Evolutionary conservation across 1,284 basidiomycete species (phyloP).

Genomic region (Malassezia yamatoensis): DNA sequence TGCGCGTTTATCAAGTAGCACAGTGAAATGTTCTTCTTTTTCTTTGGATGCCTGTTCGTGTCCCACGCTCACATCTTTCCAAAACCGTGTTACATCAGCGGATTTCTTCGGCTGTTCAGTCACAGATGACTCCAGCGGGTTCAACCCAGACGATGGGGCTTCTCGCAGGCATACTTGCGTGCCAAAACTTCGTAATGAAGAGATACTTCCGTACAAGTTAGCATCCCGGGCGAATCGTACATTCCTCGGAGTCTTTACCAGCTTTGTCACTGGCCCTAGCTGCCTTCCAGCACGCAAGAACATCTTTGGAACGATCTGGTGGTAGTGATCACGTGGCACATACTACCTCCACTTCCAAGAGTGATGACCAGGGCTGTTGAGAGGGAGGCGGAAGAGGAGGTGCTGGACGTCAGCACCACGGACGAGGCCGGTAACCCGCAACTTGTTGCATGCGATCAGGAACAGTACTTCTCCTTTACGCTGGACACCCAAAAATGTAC

Average conservation of each 20-base stretch:
- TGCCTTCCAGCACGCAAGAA: too few relatives aligned
- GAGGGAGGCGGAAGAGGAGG: background rate
- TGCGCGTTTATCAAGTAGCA: constrained; percentile 73
- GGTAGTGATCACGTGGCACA: background rate
- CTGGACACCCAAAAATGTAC: constrained; percentile 2
- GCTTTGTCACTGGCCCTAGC: too few relatives aligned
- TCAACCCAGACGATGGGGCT: background rate
- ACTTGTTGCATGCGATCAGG: constrained; percentile 11
- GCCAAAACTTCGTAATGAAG: too few relatives aligned
- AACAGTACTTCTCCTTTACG: constrained; percentile 7
- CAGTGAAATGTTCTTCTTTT: constrained; percentile 26
- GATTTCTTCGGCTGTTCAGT: constrained; percentile 4
- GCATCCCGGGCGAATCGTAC: too few relatives aligned
- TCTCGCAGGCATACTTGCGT: constrained; percentile 2
- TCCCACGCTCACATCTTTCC: constrained; percentile 26
- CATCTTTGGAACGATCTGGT: too few relatives aligned
- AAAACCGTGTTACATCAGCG: constrained; percentile 27
- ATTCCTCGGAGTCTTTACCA: too few relatives aligned
- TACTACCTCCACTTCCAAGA: background rate
- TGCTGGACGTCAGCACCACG: background rate
- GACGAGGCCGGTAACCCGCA: constrained; percentile 2
- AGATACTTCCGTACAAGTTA: too few relatives aligned
- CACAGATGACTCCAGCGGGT: too few relatives aligned
- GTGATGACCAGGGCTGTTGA: background rate
- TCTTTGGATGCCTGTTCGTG: background rate